phyloP scores from a whole-genome alignment of 2,329 filamentous ascomycete genomes.

The Zarea fungicola region DNA sequence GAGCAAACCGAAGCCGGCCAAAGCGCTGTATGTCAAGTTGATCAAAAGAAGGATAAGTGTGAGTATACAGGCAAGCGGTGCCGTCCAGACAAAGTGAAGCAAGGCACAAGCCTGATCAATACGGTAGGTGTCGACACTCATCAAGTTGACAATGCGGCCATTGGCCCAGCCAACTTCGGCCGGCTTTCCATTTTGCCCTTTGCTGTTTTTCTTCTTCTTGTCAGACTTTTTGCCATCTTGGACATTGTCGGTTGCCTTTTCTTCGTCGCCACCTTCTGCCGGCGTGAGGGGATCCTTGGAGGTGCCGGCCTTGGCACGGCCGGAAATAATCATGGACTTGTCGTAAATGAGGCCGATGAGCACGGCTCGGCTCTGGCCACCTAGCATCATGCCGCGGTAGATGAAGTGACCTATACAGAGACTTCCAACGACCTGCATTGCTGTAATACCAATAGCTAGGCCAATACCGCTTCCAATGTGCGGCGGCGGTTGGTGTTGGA shows the following conservation, averaged over 20 bases:
- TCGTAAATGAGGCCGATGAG: slow-evolving; percentile 86
- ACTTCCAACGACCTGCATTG: slow-evolving; percentile 81
- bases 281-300: slow-evolving; percentile 26
- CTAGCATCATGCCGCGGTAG: slow-evolving; percentile 86
- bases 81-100: slow-evolving; percentile 89
- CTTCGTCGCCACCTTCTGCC: slow-evolving; percentile 42
- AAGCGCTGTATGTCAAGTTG: slow-evolving; percentile 84
- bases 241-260: slow-evolving; percentile 32
- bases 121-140: slow-evolving; percentile 93
- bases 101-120: slow-evolving; percentile 83
- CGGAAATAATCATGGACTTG: slow-evolving; percentile 86
- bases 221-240: slow-evolving; percentile 35
- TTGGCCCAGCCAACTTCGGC: slow-evolving; percentile 87
- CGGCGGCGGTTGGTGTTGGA: slow-evolving; percentile 49
- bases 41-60: slow-evolving; percentile 76
- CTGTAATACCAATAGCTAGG: slow-evolving; percentile 74
- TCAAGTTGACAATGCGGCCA: slow-evolving; percentile 84
- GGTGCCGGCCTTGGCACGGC: slow-evolving; percentile 80
- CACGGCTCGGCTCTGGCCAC: slow-evolving; percentile 74
- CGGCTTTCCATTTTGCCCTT: slow-evolving; percentile 2
- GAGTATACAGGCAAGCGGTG: slow-evolving; percentile 71
- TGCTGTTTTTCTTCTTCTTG: slow-evolving; percentile 36
- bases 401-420: slow-evolving; percentile 85
- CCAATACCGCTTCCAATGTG: slow-evolving; percentile 72
- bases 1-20: slow-evolving; percentile 81